These are phyloP conservation scores for Dinochytrium kinnereticum DNA, from an alignment of 371 early-diverging fungal species.

Conservation along the genomic window DNA sequence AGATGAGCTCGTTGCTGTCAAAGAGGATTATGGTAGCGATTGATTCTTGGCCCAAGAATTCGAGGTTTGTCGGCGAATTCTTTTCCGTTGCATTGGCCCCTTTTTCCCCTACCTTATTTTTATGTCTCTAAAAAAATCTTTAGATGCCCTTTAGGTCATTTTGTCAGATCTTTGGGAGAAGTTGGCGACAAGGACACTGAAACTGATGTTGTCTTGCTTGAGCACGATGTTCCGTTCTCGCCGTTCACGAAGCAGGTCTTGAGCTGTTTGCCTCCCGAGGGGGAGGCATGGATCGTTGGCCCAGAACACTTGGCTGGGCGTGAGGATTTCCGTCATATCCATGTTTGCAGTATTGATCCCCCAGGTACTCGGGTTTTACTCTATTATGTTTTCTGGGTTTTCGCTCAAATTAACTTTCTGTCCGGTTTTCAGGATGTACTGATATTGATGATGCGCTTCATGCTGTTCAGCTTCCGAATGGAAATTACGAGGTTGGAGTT, in stretches of 20 bases:
- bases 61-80: slow-evolving; percentile 52
- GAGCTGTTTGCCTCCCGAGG: slow-evolving; percentile 82
- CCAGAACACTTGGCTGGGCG: slow-evolving; percentile 77
- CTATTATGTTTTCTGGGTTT: not conserved
- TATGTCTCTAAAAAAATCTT: slow-evolving; percentile 11
- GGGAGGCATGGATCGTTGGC: slow-evolving; percentile 81
- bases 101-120: too few relatives aligned
- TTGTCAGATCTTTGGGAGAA: slow-evolving; percentile 85
- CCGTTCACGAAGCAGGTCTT: slow-evolving; percentile 88
- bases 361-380: slow-evolving; percentile 54
- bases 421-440: slow-evolving; percentile 76
- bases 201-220: slow-evolving; percentile 92
- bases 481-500: slow-evolving; percentile 88
- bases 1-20: slow-evolving; percentile 74
- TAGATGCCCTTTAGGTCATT: slow-evolving; percentile 91
- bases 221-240: slow-evolving; percentile 94
- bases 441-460: slow-evolving; percentile 99
- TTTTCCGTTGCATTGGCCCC: not conserved
- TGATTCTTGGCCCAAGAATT: slow-evolving; percentile 85
- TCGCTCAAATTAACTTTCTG: not conserved
- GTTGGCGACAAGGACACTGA: slow-evolving; percentile 94
- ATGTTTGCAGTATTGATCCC: slow-evolving; percentile 99
- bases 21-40: slow-evolving; percentile 89
- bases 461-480: slow-evolving; percentile 79
- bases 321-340: slow-evolving; percentile 79